These are phyloP conservation scores for Musa schizocarpa DNA, from an alignment of 176 grass and related monocot species.

Conservation along the genomic window DNA sequence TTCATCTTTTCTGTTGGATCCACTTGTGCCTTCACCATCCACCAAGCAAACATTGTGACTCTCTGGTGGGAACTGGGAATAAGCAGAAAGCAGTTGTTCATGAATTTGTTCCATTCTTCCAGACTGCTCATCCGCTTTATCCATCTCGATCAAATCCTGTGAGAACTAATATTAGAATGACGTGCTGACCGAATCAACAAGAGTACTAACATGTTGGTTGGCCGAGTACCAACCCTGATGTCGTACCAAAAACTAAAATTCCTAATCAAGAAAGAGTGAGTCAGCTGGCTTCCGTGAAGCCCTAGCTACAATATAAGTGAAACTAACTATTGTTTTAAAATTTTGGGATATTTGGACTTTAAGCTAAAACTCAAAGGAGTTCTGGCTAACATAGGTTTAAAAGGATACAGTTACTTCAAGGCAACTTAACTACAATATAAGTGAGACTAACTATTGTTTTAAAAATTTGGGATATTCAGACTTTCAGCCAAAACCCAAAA, in stretches of 20 bases:
- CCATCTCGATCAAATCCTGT: conserved; percentile 79
- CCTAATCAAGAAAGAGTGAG: neutral
- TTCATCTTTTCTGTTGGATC: conserved; percentile 22
- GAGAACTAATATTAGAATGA: neutral
- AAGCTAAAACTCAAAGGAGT: neutral
- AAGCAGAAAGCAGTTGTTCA: conserved; percentile 30
- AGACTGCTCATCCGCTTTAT: conserved; percentile 51
- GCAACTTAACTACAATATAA: neutral
- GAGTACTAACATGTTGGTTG: neutral
- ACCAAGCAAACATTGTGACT: neutral
- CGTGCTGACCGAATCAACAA: neutral
- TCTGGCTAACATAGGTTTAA: neutral
- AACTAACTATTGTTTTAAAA: neutral
- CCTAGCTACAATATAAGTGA: neutral
- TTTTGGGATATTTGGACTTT: neutral
- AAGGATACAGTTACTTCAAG: neutral
- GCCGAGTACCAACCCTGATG: too few relatives aligned
- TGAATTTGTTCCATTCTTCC: conserved; percentile 55
- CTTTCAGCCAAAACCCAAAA: neutral
- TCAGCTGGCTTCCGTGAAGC: neutral
- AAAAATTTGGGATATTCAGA: neutral
- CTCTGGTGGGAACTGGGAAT: conserved; percentile 38
- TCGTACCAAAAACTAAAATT: too few relatives aligned
- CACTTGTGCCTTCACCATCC: conserved; percentile 23
- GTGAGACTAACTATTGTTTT: neutral